A percentile compares a stretch with the other conserved stretches of the same genome.
phyloP scores from a whole-genome alignment of 441 rosid species.

The Croton laevigatus region DNA sequence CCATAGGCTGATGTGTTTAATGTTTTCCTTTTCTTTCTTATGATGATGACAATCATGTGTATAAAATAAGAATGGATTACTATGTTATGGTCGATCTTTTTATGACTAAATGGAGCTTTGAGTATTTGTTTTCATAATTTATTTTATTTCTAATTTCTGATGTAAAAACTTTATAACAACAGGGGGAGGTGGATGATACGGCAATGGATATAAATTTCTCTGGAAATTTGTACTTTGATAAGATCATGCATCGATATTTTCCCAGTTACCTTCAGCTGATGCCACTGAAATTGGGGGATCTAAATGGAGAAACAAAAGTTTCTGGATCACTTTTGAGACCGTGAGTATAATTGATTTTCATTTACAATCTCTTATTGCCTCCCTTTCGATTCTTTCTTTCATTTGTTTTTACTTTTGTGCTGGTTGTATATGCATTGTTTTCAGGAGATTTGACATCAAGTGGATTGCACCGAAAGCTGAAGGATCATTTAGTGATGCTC shows the following conservation, averaged over 20 bases:
- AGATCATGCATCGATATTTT: constrained; percentile 71
- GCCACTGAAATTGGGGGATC: constrained; percentile 80
- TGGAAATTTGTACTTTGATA: constrained; percentile 79
- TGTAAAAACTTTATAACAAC: constrained; percentile 26
- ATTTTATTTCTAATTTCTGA: constrained; percentile 24
- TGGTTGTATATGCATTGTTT: constrained; percentile 27
- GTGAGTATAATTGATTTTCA: constrained; percentile 45
- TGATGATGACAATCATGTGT: background rate
- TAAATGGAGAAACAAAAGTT: constrained; percentile 94
- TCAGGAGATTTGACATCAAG: constrained; percentile 96
- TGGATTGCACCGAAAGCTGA: constrained; percentile 99
- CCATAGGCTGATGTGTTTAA: constrained; percentile 6
- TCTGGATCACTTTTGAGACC: constrained; percentile 97
- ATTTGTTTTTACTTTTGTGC: constrained; percentile 12
- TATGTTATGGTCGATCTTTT: background rate
- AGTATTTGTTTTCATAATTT: constrained; percentile 14
- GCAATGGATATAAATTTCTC: constrained; percentile 96
- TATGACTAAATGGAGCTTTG: background rate
- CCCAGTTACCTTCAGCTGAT: constrained; percentile 65
- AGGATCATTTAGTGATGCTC: constrained; percentile 96
- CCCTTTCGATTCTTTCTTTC: constrained; percentile 19
- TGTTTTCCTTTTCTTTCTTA: constrained; percentile 15
- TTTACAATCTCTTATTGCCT: constrained; percentile 11
- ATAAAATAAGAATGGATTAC: background rate
- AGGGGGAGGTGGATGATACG: constrained; percentile 96